Base-by-base conservation (phyloP, 768 basidiomycete species). In the Termitomyces sp. region DNA sequence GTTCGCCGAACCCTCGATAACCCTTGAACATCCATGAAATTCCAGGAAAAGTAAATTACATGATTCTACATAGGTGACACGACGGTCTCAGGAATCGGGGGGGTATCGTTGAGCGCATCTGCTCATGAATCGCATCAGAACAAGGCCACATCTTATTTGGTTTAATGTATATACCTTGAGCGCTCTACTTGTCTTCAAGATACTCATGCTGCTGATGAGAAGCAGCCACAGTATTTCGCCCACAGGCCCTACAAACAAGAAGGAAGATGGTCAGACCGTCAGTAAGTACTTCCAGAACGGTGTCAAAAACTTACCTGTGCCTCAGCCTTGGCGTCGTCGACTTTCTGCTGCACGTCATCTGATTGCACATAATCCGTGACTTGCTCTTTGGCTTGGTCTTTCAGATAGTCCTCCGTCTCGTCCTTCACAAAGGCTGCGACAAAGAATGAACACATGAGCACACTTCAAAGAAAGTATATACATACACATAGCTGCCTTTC, bases 201-300 rank as follows among this genome's bases (percentile, higher is more conserved):
- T 2, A 13, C 18, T 52, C 31, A 52, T 23, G 31, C 50, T 25
- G 29, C 60, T 35, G 56, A 58, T 29, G 57, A 46, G 46, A 66
- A 59, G 55, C 65, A 66, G 20, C 65, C 61, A 35, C 66, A 68
- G 31, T 65, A 66, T 52, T 66, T 67, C 29, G 64, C 56, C 66
- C 66, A 67, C 46, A 67, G 23, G 11, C 65, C 64, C 65, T 68
- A 38, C 11, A 33, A 31, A 11, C 15, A 33, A 54, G 9, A 25
- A 43, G 11, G 12, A 20, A 45, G n/a, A n/a, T n/a, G n/a, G n/a
- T n/a, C n/a, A 20, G 10, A 3, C 13, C 7, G 7, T 53, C 25
- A 22, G 15, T 43, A 5, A 46, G 20, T 20, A 42, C 23, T n/a
- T 22, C 20, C 7, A 3, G 20, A 7, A 12, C 20, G 13, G 29